Evolutionary conservation across 2,329 filamentous ascomycete species (phyloP), one percentile per base, ranked within the genome.

Genomic region (Lachnellula suecica): DNA sequence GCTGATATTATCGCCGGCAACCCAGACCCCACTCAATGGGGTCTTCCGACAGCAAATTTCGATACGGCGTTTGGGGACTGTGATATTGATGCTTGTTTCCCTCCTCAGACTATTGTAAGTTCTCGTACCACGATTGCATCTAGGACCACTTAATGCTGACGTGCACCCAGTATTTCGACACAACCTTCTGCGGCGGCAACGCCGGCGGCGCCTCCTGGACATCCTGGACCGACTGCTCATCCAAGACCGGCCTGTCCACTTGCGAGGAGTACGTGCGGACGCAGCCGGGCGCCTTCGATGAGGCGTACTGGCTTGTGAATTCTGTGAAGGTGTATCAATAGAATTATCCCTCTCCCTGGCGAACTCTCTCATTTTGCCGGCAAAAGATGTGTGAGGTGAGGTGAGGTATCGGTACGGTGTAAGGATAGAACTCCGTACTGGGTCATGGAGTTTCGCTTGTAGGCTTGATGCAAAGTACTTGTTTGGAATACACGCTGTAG

Each of bases 171-270:
- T 62, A 60, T 41, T 86, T 94, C 69, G 84, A 93, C 72, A 93
- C 85, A 1, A 88, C 87, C 9, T 89, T 96, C 70, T 96, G 92
- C 70, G 92, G 92, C 34, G 83, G 87, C 64, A 95, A 90, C 88
- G 91, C 91, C 7, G 89, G 89, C 25, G 69, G 74, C 42, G 1
- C 51, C 29, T 88, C 43, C 11, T 61, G 59, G 62, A 57, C 54
- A 68, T 73, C 47, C 80, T 85, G 56, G 57, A 59, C 54, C 3
- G 64, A 45, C 63, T 68, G 66, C 51, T 77, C 85, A 53, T 79
- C 63, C 85, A 59, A 71, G 10, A 78, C 80, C 22, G 91, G 88
- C 67, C 71, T 72, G 74, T 82, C 62, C 84, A 85, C 83, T 1
- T 96, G 91, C 74, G 67, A 84, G 27, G 81, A 83, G 22, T 96